Conservation (phyloP, 352 stramenopile genomes). For the Phytophthora pistaciae region DNA sequence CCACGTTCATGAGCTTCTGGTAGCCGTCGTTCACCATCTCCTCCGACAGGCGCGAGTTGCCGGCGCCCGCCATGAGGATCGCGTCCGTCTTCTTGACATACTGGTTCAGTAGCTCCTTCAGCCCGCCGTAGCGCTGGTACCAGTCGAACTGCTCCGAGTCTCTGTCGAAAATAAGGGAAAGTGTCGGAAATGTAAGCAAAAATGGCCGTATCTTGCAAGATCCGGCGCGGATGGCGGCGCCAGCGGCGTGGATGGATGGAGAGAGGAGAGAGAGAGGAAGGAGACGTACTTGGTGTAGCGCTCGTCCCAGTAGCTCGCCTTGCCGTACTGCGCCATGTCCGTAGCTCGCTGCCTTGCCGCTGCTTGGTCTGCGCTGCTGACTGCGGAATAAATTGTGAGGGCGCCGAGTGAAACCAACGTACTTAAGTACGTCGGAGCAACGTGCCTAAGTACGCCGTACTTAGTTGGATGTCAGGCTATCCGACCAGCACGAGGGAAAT, state of each 20-base stretch:
- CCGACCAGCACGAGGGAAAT: neutral
- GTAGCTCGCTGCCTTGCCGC: neutral
- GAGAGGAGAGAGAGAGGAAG: neutral
- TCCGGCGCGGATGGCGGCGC: neutral
- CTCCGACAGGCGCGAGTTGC: conserved; percentile 95
- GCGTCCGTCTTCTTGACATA: conserved; percentile 96
- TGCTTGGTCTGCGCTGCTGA: neutral
- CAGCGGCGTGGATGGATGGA: neutral
- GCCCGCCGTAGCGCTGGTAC: conserved; percentile 94
- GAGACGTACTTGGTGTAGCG: conserved; percentile 92
- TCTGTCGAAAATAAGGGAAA: conserved; percentile 44
- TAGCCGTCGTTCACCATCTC: conserved; percentile 97
- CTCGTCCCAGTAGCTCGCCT: conserved; percentile 95
- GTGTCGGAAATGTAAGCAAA: conserved; percentile 10
- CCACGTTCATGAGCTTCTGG: conserved; percentile 96
- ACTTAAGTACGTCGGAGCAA: neutral
- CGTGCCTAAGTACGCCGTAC: neutral
- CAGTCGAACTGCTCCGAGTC: conserved; percentile 95
- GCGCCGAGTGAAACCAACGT: neutral
- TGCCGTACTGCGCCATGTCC: conserved; percentile 92
- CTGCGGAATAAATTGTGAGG: neutral
- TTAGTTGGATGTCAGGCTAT: neutral
- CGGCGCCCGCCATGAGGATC: conserved; percentile 94
- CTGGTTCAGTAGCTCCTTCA: conserved; percentile 92
- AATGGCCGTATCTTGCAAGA: neutral